A percentile compares a stretch with the other conserved stretches of the same genome.
These are phyloP conservation scores for Albophoma yamanashiensis DNA, from an alignment of 2,329 filamentous ascomycete genomes.

Conservation along the genomic window DNA sequence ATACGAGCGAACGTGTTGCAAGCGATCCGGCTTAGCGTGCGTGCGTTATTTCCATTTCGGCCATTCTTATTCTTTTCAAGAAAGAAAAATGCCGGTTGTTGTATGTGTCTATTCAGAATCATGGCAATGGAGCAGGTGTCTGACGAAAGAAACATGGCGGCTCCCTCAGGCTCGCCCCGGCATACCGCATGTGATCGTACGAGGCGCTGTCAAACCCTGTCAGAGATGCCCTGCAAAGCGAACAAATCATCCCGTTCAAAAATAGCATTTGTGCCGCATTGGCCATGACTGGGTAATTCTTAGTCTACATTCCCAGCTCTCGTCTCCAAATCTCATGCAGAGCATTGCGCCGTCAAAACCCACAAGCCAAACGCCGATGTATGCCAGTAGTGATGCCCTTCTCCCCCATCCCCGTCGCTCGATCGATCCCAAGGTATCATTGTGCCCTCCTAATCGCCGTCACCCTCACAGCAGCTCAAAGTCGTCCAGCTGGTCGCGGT, in stretches of 20 bases:
- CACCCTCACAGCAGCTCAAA: conserved; percentile 68
- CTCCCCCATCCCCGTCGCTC: background rate
- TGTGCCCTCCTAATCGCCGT: background rate
- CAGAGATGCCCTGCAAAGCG: background rate
- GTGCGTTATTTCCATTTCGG: background rate
- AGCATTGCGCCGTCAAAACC: background rate
- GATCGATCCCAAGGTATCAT: background rate
- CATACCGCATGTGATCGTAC: background rate
- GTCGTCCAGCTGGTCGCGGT: conserved; percentile 89
- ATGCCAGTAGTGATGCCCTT: background rate
- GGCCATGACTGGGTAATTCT: background rate
- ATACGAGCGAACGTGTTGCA: background rate
- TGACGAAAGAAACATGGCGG: background rate
- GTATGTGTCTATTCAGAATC: background rate
- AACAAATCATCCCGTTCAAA: background rate
- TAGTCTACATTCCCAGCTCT: background rate
- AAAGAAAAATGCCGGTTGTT: too few relatives aligned
- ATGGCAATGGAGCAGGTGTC: background rate
- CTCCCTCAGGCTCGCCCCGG: background rate
- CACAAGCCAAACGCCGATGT: background rate
- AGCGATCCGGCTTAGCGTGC: background rate
- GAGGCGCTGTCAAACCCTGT: background rate
- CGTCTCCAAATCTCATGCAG: background rate
- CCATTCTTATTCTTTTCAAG: background rate
- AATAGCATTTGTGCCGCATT: background rate